Base-by-base conservation (phyloP, 73 alveolate genomes). In the Stentor coeruleus region DNA sequence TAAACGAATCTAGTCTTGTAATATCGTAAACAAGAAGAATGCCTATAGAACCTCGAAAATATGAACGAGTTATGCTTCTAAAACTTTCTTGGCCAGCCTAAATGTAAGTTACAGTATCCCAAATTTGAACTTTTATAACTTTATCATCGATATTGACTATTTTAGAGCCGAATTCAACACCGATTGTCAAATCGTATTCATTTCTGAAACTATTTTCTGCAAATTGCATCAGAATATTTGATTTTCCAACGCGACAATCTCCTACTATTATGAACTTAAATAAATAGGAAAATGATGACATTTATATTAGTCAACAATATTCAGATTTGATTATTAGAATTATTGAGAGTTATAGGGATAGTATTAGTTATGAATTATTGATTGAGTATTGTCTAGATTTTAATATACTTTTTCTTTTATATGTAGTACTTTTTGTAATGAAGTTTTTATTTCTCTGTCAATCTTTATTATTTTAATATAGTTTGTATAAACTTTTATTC, bases 121-220 rank as follows among this genome's bases (percentile, higher is more conserved):
- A 15, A 35, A 96, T 87, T 76, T 91, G 79, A 57, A 96, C 83
- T 85, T 94, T 96, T 35, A 91, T 88, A 35, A 83, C 39, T 38
- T 86, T 72, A 31, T 84, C 86, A 28, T 90, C 88, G 59, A 96
- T 85, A 81, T 95, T 94, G 28, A 96, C 84, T 35, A 91, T 79
- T 84, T 41, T 77, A 20, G 28, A 11, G 66, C 66, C 66, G 72
- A 91, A 91, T 77, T 91, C 97, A 42, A 89, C 93, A 3, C 97
- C 97, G 35, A 91, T 86, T 3, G 97, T 91, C 38, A 83, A 91
- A 60, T 91, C 86, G 74, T 91, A 87, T 59, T 91, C 92, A 4
- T 83, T 85, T 11, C 31, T 85, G 76, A 91, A 91, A 14, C 82
- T 85, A 39, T 89, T 83, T 28, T 85, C 85, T 28, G 83, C 75